phyloP scores from a whole-genome alignment of 2,329 filamentous ascomycete genomes.

The Aureobasidium zeae region DNA sequence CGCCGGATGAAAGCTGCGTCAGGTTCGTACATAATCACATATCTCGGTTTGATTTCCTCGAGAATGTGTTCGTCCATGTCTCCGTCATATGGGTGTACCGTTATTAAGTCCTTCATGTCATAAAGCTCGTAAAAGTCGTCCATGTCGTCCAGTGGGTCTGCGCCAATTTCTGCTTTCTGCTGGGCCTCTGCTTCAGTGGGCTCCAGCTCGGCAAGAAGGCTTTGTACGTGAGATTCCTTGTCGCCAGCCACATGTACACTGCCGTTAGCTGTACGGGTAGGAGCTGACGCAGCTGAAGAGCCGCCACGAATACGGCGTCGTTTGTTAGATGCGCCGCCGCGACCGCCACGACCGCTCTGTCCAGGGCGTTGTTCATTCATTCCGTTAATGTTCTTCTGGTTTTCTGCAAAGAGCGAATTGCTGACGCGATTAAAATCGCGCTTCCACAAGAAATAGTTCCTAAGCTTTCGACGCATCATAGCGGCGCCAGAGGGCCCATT shows the following conservation, averaged over 20 bases:
- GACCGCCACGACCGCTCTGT: slow-evolving; percentile 42
- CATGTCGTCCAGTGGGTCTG: slow-evolving; percentile 80
- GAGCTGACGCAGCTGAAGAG: slow-evolving; percentile 48
- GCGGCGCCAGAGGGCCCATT: slow-evolving; percentile 55
- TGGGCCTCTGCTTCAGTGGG: slow-evolving; percentile 67
- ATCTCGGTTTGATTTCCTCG: slow-evolving; percentile 84
- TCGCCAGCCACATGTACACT: slow-evolving; percentile 73
- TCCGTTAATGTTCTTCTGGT: slow-evolving; percentile 64
- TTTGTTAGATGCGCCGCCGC: slow-evolving; percentile 67
- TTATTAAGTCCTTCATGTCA: slow-evolving; percentile 78
- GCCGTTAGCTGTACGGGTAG: slow-evolving; percentile 60
- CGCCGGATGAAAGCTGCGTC: slow-evolving; percentile 88
- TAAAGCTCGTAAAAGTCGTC: slow-evolving; percentile 87
- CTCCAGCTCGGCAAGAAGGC: slow-evolving; percentile 71
- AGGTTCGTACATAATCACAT: slow-evolving; percentile 98
- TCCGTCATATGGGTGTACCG: slow-evolving; percentile 88
- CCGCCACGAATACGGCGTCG: slow-evolving; percentile 76
- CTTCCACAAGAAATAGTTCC: slow-evolving; percentile 87
- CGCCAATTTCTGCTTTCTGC: slow-evolving; percentile 59
- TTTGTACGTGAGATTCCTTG: slow-evolving; percentile 70
- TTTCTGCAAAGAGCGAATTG: slow-evolving; percentile 66
- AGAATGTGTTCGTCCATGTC: slow-evolving; percentile 95
- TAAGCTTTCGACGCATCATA: slow-evolving; percentile 82
- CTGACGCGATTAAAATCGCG: slow-evolving; percentile 79
- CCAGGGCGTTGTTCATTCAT: slow-evolving; percentile 48